Conservation (phyloP, 2,329 filamentous ascomycete species). For the Pleomassaria siparia region DNA sequence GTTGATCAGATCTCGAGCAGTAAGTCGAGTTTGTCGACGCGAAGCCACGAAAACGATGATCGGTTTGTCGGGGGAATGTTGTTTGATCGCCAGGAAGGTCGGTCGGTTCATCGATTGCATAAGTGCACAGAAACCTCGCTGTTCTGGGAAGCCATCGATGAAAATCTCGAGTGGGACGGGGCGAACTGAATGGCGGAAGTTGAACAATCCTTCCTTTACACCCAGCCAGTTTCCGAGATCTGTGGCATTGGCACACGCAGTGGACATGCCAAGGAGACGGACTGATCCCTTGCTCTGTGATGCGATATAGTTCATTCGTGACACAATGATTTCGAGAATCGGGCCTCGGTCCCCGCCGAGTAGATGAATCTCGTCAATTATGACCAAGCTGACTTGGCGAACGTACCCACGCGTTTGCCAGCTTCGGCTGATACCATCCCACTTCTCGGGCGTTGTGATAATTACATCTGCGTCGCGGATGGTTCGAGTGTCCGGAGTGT, state of each 20-base stretch:
- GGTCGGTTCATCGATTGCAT: constrained; percentile 99
- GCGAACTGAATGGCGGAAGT: constrained; percentile 94
- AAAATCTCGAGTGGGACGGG: constrained; percentile 95
- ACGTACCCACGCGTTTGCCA: constrained; percentile 99
- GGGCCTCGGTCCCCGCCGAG: constrained; percentile 95
- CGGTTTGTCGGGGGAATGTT: constrained; percentile 92
- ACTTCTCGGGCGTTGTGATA: constrained; percentile 98
- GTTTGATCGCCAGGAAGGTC: constrained; percentile 94
- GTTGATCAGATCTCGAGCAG: constrained; percentile 94
- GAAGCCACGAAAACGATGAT: constrained; percentile 99
- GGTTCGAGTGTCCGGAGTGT: constrained; percentile 93
- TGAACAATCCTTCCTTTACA: constrained; percentile 92
- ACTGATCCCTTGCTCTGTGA: constrained; percentile 89
- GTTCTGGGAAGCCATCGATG: constrained; percentile 95
- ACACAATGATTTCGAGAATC: constrained; percentile 95
- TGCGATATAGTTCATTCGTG: constrained; percentile 96
- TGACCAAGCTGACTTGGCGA: constrained; percentile 89
- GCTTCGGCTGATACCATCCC: constrained; percentile 98
- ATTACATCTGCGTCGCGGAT: constrained; percentile 97
- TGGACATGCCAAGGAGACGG: constrained; percentile 96
- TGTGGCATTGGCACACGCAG: constrained; percentile 91
- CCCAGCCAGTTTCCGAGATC: constrained; percentile 96
- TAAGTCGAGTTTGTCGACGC: constrained; percentile 88
- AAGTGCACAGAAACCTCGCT: constrained; percentile 90
- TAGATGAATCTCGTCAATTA: constrained; percentile 97